Conservation (phyloP, 129 eudicot species). For the Ambrosia artemisiifolia region DNA sequence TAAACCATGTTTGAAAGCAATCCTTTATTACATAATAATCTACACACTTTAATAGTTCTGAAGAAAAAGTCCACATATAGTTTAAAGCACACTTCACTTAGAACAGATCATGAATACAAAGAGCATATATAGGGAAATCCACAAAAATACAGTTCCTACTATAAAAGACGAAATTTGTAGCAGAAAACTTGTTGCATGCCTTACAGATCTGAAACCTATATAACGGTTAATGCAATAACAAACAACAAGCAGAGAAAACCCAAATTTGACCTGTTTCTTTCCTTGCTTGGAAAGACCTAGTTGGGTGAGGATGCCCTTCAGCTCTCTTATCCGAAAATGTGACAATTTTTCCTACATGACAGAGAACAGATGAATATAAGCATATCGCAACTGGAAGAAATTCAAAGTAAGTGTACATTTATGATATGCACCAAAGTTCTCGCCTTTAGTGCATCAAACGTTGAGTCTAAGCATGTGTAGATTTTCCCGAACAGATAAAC, state of each 20-base stretch:
- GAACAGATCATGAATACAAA: background rate
- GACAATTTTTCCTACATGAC: slow-evolving; percentile 72
- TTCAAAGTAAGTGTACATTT: background rate
- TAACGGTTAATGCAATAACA: background rate
- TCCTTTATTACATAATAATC: background rate
- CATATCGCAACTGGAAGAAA: slow-evolving; percentile 13
- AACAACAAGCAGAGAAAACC: slow-evolving; percentile 2
- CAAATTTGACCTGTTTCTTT: slow-evolving; percentile 76
- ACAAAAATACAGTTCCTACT: slow-evolving; percentile 54
- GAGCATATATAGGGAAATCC: background rate
- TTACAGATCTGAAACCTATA: background rate
- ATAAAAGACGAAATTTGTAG: slow-evolving; percentile 7
- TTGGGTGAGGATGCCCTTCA: slow-evolving; percentile 82
- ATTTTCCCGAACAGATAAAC: background rate
- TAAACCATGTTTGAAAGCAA: background rate
- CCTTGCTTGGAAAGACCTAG: slow-evolving; percentile 97
- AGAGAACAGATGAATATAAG: slow-evolving; percentile 1
- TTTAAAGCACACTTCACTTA: background rate
- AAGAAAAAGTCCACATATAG: background rate
- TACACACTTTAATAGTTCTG: slow-evolving; percentile 1
- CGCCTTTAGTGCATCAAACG: background rate
- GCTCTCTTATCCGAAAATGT: slow-evolving; percentile 93
- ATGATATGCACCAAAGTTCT: background rate
- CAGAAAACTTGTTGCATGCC: slow-evolving; percentile 16
- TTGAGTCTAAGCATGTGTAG: background rate